A percentile compares a stretch with the other conserved stretches of the same genome.
These are phyloP conservation scores for Xylariaceae sp. DNA, from an alignment of 2,329 filamentous ascomycete species.

Conservation along the genomic window DNA sequence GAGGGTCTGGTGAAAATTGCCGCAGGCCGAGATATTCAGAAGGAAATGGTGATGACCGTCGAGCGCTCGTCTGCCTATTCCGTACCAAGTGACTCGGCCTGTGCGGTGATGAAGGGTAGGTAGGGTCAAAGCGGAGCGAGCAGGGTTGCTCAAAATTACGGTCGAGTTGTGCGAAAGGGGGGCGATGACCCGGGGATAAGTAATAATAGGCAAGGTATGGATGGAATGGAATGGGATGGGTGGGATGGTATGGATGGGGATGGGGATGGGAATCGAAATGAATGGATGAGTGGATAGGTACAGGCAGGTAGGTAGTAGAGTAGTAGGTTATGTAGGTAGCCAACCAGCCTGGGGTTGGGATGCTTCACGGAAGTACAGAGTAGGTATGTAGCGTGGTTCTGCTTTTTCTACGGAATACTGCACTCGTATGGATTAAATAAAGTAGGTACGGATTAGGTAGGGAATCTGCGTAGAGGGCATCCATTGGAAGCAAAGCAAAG, in stretches of 20 bases:
- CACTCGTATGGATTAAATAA: too few species aligned
- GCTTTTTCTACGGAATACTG: too few species aligned
- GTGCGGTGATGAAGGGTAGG: background rate
- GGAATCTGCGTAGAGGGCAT: too few species aligned
- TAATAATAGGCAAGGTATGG: slow-evolving; percentile 1
- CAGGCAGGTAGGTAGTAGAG: too few species aligned
- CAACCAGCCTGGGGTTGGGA: background rate
- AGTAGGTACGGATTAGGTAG: too few species aligned
- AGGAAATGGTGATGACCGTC: slow-evolving; percentile 1
- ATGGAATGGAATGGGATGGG: background rate
- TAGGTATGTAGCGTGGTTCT: too few species aligned
- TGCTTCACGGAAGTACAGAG: too few species aligned
- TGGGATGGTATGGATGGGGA: background rate
- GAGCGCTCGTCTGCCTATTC: background rate
- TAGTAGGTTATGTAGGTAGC: background rate
- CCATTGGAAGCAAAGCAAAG: too few species aligned
- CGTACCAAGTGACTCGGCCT: background rate
- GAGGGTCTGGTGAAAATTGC: background rate
- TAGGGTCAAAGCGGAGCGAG: background rate
- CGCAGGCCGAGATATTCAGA: background rate
- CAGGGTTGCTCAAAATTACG: slow-evolving; percentile 11
- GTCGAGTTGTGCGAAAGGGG: slow-evolving; percentile 18
- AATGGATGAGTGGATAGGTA: too few species aligned
- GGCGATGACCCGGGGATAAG: slow-evolving; percentile 11
- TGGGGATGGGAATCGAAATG: background rate